Conservation (phyloP, 192 early-diverging fungal species). For the Umbelopsis ramanniana region DNA sequence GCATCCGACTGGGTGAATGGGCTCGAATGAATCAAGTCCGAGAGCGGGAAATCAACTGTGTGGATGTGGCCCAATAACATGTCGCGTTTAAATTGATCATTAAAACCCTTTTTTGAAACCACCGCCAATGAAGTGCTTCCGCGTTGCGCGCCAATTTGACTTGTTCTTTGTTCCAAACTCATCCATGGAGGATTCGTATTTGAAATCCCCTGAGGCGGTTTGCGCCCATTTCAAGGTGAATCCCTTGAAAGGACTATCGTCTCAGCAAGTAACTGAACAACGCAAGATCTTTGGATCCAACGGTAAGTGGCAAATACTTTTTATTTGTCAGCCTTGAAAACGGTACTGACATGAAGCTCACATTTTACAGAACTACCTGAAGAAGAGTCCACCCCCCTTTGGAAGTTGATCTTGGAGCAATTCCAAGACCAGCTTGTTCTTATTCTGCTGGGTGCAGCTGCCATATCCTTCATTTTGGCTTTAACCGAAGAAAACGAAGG, state of each 20-base stretch:
- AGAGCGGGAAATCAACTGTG: neutral
- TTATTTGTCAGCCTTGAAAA: constrained; percentile 6
- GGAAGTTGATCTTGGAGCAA: constrained; percentile 94
- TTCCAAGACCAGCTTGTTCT: constrained; percentile 99
- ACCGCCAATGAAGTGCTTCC: constrained; percentile 8
- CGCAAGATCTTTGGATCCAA: constrained; percentile 77
- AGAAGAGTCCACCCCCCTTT: constrained; percentile 88
- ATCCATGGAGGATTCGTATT: constrained; percentile 70
- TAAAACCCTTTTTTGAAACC: neutral
- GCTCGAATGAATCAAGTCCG: neutral
- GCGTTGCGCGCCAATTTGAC: constrained; percentile 4
- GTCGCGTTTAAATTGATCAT: neutral
- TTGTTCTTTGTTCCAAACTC: constrained; percentile 12
- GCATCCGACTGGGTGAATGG: neutral
- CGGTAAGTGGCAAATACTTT: constrained; percentile 48
- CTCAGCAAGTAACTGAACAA: constrained; percentile 63
- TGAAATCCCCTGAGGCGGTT: constrained; percentile 65
- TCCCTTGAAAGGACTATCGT: constrained; percentile 65
- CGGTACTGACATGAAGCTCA: neutral
- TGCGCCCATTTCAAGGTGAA: constrained; percentile 72
- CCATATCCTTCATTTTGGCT: constrained; percentile 92
- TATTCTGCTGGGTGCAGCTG: constrained; percentile 90
- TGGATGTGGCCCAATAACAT: neutral
- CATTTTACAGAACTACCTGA: constrained; percentile 77
- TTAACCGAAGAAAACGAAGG: constrained; percentile 74